phyloP scores from a whole-genome alignment of 148 eudicot species.

The Rhododendron vialii region DNA sequence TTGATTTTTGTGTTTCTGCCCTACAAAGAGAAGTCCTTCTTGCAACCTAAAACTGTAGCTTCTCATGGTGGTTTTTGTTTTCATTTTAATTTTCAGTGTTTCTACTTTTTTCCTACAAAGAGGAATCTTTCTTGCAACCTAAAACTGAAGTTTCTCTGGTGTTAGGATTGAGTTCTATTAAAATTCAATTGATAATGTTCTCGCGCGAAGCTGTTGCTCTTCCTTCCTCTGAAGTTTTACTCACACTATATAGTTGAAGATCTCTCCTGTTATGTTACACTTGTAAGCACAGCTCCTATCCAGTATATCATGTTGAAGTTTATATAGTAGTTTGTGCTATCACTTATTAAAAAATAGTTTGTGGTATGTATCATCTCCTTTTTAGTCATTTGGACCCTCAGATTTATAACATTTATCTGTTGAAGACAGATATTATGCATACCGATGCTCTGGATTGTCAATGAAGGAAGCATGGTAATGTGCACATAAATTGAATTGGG shows the following conservation, averaged over 20 bases:
- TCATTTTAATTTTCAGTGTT: no score
- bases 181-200: not conserved
- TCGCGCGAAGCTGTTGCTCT: not conserved
- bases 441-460: no score
- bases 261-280: not conserved
- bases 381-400: not conserved
- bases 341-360: not conserved
- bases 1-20: not conserved
- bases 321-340: not conserved
- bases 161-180: not conserved
- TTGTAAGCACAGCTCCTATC: not conserved
- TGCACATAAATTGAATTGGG: no score
- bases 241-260: constrained; percentile 3
- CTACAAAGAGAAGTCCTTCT: not conserved
- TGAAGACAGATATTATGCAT: not conserved
- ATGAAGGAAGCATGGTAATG: no score
- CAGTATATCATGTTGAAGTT: not conserved
- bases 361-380: not conserved
- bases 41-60: not conserved
- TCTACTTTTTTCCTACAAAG: no score
- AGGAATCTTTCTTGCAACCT: not conserved
- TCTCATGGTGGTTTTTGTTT: not conserved
- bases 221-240: not conserved
- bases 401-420: not conserved
- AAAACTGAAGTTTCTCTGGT: not conserved